A percentile compares a stretch with the other conserved stretches of the same genome.
Evolutionary conservation across 345 rosid species (phyloP).

Genomic region (Microcos paniculata): DNA sequence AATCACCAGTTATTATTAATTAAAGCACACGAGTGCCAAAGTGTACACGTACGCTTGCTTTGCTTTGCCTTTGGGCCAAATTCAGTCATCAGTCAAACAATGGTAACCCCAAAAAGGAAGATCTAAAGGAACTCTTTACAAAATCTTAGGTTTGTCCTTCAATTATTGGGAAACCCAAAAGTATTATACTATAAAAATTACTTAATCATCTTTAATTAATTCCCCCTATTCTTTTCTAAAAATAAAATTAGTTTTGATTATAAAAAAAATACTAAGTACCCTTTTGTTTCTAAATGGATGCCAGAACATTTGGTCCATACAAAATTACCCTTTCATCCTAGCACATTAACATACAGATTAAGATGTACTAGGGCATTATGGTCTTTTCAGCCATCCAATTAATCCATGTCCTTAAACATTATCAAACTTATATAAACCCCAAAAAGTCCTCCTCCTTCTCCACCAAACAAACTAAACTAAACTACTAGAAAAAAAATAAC

Average conservation of each 20-base stretch:
- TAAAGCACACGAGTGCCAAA: constrained; percentile 5
- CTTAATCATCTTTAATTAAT: not conserved
- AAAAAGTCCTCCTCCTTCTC: constrained; percentile 16
- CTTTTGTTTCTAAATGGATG: constrained; percentile 19
- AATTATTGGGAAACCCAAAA: not conserved
- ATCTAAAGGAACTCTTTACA: not conserved
- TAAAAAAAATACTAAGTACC: not conserved
- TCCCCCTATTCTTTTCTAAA: not conserved
- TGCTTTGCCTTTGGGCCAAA: not conserved
- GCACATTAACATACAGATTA: too few species aligned
- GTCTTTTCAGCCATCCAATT: not conserved
- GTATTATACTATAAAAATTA: not conserved
- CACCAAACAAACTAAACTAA: constrained; percentile 15
- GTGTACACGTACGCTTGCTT: not conserved
- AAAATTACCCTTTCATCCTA: constrained; percentile 16
- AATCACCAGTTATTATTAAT: not conserved
- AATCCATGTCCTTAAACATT: not conserved
- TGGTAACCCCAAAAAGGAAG: constrained; percentile 5
- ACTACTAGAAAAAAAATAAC: not conserved
- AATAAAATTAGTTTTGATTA: not conserved
- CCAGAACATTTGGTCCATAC: constrained; percentile 18
- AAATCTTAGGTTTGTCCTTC: constrained; percentile 13
- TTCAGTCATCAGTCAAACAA: constrained; percentile 28
- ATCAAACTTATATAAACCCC: constrained; percentile 35
- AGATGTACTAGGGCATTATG: not conserved